A percentile compares a stretch with the other conserved stretches of the same genome.
Conservation (phyloP, 768 basidiomycete genomes). For the Psilocybe tampanensis region DNA sequence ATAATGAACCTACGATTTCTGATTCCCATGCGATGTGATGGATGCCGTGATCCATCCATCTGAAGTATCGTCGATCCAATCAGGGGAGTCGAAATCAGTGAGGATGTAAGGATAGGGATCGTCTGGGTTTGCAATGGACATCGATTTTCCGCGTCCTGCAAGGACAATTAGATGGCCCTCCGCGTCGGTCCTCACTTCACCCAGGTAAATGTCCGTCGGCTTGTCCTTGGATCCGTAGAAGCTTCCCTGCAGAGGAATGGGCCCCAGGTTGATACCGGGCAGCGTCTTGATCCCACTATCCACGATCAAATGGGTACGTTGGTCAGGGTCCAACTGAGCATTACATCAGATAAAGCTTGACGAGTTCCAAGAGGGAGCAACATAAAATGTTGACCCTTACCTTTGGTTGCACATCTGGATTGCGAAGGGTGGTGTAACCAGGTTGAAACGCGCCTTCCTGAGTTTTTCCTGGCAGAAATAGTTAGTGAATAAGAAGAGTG, state of each 20-base stretch:
- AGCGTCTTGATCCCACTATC: slow-evolving; percentile 15
- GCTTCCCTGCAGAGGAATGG: slow-evolving; percentile 12
- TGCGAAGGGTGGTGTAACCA: slow-evolving; percentile 21
- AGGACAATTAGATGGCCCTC: slow-evolving; percentile 32
- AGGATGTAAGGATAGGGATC: slow-evolving; percentile 20
- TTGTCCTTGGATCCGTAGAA: slow-evolving; percentile 2
- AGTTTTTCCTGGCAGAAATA: not conserved
- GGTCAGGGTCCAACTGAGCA: slow-evolving; percentile 18
- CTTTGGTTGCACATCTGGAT: slow-evolving; percentile 26
- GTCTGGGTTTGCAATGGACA: slow-evolving; percentile 8
- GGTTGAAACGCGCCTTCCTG: slow-evolving; percentile 16
- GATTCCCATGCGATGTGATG: slow-evolving; percentile 6
- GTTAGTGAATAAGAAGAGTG: not conserved
- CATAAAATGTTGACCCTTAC: too few species aligned
- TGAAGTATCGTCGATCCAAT: slow-evolving; percentile 36
- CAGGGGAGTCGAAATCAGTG: slow-evolving; percentile 31
- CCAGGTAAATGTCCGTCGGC: slow-evolving; percentile 17
- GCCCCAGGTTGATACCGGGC: slow-evolving; percentile 1
- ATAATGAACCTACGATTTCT: slow-evolving; percentile 10
- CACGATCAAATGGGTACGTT: slow-evolving; percentile 22
- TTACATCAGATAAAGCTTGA: too few species aligned
- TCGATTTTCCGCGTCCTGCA: slow-evolving; percentile 28
- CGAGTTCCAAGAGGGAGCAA: too few species aligned
- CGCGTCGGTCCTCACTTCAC: slow-evolving; percentile 23
- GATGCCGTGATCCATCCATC: slow-evolving; percentile 32